phyloP scores from a whole-genome alignment of 306 rosid species.

The Casuarina equisetifolia region DNA sequence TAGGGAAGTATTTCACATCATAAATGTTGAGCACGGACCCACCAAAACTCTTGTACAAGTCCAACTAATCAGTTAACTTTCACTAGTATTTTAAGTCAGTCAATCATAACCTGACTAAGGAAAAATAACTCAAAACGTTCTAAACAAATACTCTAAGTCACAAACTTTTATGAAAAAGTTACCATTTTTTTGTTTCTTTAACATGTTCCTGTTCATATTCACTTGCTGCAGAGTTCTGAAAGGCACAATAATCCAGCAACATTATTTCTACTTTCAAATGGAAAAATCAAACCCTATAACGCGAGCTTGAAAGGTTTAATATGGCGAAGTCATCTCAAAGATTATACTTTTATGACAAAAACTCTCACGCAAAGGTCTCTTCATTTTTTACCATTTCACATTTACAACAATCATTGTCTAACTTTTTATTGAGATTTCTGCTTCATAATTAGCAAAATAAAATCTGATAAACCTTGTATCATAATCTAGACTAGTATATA shows the following conservation, averaged over 20 bases:
- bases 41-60: not conserved
- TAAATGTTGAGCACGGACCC: not conserved
- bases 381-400: constrained; percentile 2
- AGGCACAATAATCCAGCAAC: not conserved
- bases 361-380: not conserved
- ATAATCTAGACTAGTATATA: not conserved
- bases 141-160: not conserved
- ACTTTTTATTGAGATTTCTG: not conserved
- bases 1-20: not conserved
- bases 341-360: not conserved
- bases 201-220: not conserved
- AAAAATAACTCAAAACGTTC: not conserved
- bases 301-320: not conserved
- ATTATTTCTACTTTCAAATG: not conserved
- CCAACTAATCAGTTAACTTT: not conserved
- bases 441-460: not conserved
- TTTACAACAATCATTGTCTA: not conserved
- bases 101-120: not conserved
- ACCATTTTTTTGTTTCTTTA: not conserved
- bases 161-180: not conserved
- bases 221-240: not conserved
- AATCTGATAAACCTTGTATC: not conserved
- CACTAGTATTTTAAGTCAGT: not conserved
- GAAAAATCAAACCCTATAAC: not conserved
- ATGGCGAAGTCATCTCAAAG: not conserved